phyloP scores from a whole-genome alignment of 73 alveolate species.

The Uronychia setigera region DNA sequence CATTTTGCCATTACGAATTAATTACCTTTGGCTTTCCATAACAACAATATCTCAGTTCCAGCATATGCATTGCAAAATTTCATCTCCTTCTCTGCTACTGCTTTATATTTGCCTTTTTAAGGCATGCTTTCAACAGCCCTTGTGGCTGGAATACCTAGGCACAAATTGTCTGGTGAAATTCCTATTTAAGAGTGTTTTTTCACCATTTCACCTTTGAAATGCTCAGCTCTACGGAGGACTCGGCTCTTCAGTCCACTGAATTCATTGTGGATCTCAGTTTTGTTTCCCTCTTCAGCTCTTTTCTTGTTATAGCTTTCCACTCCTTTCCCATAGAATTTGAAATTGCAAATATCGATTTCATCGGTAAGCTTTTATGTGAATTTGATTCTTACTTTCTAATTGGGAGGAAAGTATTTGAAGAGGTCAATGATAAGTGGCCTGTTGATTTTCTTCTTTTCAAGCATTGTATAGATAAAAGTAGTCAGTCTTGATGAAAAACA shows the following conservation, averaged over 20 bases:
- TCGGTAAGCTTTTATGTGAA: neutral
- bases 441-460: conserved; percentile 27
- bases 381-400: neutral
- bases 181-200: neutral
- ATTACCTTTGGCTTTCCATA: too few species aligned
- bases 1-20: too few species aligned
- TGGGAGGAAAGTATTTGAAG: conserved; percentile 24
- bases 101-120: too few species aligned
- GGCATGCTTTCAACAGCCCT: too few species aligned
- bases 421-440: conserved; percentile 37
- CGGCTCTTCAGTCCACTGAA: neutral
- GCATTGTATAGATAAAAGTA: conserved; percentile 13
- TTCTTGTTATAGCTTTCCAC: neutral
- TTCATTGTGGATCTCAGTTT: neutral
- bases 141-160: too few species aligned
- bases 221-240: neutral
- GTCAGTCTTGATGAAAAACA: conserved; percentile 17
- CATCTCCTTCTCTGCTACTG: too few species aligned
- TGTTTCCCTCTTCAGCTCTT: neutral
- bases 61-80: too few species aligned
- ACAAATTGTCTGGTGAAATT: neutral
- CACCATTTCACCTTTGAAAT: neutral
- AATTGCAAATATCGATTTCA: neutral
- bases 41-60: too few species aligned
- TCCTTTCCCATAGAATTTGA: neutral